phyloP scores from a whole-genome alignment of 345 rosid genomes.

The Microcos paniculata region DNA sequence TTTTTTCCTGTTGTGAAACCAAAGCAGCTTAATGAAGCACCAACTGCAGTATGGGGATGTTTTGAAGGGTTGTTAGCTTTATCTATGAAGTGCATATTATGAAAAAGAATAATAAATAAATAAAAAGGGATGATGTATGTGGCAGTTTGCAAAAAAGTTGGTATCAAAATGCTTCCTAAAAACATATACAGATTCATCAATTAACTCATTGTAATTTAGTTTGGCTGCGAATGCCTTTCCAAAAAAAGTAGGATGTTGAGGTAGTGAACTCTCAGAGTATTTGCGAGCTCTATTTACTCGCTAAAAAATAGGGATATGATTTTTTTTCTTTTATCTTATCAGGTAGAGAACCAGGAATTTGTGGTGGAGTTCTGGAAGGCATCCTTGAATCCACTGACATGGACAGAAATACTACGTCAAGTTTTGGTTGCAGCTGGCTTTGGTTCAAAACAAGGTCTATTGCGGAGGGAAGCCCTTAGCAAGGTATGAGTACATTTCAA shows the following conservation, averaged over 20 bases:
- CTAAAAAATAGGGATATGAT: slow-evolving; percentile 1
- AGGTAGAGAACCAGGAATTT: slow-evolving; percentile 75
- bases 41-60: not conserved
- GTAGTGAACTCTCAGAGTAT: not conserved
- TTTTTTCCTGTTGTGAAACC: not conserved
- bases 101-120: not conserved
- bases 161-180: not conserved
- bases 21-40: not conserved
- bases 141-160: not conserved
- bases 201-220: not conserved
- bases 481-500: slow-evolving; percentile 47
- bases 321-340: slow-evolving; percentile 22
- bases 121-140: not conserved
- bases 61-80: not conserved
- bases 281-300: not conserved
- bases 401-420: slow-evolving; percentile 87
- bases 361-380: slow-evolving; percentile 74
- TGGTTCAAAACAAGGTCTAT: slow-evolving; percentile 63
- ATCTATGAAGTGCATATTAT: not conserved
- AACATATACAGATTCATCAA: not conserved
- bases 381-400: slow-evolving; percentile 87
- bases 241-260: slow-evolving; percentile 2
- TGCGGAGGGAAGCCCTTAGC: slow-evolving; percentile 52
- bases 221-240: not conserved
- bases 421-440: slow-evolving; percentile 87